Base-by-base conservation (phyloP, 345 rosid genomes). In the Syzygium grande region DNA sequence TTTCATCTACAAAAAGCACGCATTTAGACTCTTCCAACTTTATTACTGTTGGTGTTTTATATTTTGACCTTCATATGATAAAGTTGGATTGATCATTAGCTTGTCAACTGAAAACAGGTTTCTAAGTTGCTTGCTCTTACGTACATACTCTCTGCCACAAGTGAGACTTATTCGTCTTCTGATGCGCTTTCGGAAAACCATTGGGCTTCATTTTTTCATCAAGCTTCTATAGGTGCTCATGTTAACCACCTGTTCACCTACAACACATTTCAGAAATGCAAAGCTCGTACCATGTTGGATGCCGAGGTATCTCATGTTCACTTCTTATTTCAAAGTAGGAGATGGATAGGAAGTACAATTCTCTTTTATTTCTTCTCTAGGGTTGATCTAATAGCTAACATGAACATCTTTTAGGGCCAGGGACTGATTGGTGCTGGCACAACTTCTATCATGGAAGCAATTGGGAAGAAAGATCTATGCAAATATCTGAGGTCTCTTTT, bases 121-220 rank as follows among this genome's bases (percentile, higher is more conserved):
- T 96, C 98, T 86, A 95, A 91, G 91, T 89, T 98, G 92, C 97
- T 98, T 59, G 94, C 95, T 84, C 90, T 91, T 52, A 87, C 94
- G 87, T 92, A 91, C 89, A 84, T 95, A 88, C 93, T 95, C 89
- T 92, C 97, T 88, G 90, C 97, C 77, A 91, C 96, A 87, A 91
- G 87, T 65, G 91, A 90, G 84, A 89, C 89, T 30, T 92, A 90
- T 86, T 87, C 93, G 59, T 89, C 91, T 49, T 89, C 89, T 84
- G 93, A 93, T 84, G 93, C 68, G 85, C 93, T 95, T 56, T 93
- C 98, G 86, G 93, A 93, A 92, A 94, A 95, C 89, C 95, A 95
- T 11, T 98, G 98, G 99, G 99, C 98, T 92, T 93, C 98, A 86
- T 96, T 89, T 92, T 98, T 96, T 88, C 99, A 98, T 92, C 99